Base-by-base conservation (phyloP, 306 rosid species). In the Ziziphus jujuba region DNA sequence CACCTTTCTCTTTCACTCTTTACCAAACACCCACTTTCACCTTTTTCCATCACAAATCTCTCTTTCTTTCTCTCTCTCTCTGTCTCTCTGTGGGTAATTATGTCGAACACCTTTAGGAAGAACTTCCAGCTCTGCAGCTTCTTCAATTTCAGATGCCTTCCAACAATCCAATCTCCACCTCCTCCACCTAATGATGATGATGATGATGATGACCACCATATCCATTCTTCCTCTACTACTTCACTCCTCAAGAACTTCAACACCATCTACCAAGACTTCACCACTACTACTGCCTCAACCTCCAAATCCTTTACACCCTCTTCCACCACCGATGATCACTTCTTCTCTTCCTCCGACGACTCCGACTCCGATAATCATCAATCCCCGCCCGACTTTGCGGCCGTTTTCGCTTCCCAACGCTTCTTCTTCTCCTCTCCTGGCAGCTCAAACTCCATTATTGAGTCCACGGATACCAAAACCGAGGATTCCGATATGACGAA, bases 341-440 rank as follows among this genome's bases (percentile, higher is more conserved):
- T 73, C 80, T 75, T 56, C 72, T 72, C 74, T 53, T 69, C 83
- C 31, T 61, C 77, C 58, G 80, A 69, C 62, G 59, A 73, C 33
- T 55, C 66, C 3, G 74, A 75, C 45, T 69, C 76, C 3, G 77
- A 83, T n/a, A n/a, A n/a, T 47, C 40, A 64, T 4, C 74, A 84
- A 19, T 21, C 62, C 28, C 81, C 79, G 4, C 91, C 90, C 0
- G 96, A 93, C 76, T 82, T 93, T 9, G 81, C 96, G 33, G 65
- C 97, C 70, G 43, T 82, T 68, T 85, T 76, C 24, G 81, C 97
- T 35, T 93, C 96, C 38, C 82, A 79, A 23, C 87, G 98, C 16
- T 86, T 93, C 86, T 93, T 93, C 87, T 81, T 88, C 89, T 93
- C 98, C 70, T 84, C 96, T 40, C 98, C 98, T 0, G 98, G 99